Base-by-base conservation (phyloP, 768 basidiomycete genomes). In the Phylloporus arenicola region DNA sequence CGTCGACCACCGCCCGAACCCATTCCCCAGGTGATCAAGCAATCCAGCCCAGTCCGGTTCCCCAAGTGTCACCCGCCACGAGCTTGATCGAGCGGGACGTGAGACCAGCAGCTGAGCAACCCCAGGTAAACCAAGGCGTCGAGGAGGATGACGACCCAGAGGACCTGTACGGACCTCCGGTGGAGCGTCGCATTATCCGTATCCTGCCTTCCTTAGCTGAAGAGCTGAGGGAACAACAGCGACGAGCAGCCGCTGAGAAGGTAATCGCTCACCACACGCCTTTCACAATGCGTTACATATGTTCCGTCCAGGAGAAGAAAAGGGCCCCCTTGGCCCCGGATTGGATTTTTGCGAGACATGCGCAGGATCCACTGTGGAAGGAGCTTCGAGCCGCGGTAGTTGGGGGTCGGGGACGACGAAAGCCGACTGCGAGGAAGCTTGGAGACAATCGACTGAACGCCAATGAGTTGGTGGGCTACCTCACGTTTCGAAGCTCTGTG, bases 91-190 rank as follows among this genome's bases (percentile, higher is more conserved):
- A 9, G 10, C 39, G 22, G 24, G 24, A n/a, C 9, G 33, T 17
- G n/a, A 27, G 44, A 14, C 30, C 53, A 16, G 14, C 40, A 4
- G 31, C 35, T 33, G 35, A 13, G 10, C 35, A 37, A 37, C 33
- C 48, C 14, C 52, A 11, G 30, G 53, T 24, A 2, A 31, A 17
- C 10, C 43, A 55, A 14, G 47, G 38, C 1, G 37, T 27, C 39
- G 54, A 46, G n/a, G 40, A 27, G 16, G 43, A 57, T 10, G 59
- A 64, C 37, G 61, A 65, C 31, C 51, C 58, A 12, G 63, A 64
- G 22, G 63, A 64, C 45, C 41, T 64, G 44, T 64, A 64, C 13
- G 63, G 63, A 17, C 63, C 63, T 25, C 63, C 59, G 2, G 59
- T 63, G 16, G 58, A 63, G 22, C 63, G 57, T 27, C 58, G 50